Evolutionary conservation across 2,329 filamentous ascomycete genomes (phyloP).

Genomic region (Beauveria scarabaeidicola): DNA sequence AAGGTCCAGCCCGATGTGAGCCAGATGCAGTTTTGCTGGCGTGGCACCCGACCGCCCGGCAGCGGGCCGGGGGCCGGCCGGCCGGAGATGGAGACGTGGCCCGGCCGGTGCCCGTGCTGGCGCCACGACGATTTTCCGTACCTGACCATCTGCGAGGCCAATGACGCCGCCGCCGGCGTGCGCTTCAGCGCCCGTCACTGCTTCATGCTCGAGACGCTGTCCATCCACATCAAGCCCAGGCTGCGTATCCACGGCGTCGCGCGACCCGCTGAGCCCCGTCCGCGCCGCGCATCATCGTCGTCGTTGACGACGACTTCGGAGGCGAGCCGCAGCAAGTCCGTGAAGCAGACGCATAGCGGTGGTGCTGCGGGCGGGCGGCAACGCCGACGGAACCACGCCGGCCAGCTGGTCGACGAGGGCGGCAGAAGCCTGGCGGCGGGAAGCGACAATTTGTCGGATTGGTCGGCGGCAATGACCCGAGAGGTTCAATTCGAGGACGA

Average conservation of each 20-base stretch:
- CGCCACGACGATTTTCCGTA: constrained; percentile 46
- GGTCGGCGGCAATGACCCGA: not conserved
- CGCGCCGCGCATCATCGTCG: not conserved
- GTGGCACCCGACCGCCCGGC: constrained; percentile 3
- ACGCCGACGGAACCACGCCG: not conserved
- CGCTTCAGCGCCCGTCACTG: constrained; percentile 36
- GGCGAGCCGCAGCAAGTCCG: not conserved
- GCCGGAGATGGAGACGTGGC: constrained; percentile 11
- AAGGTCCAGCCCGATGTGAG: constrained; percentile 14
- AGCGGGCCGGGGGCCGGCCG: not conserved
- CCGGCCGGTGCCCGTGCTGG: constrained; percentile 39
- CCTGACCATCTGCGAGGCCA: constrained; percentile 37
- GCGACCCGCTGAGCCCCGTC: not conserved
- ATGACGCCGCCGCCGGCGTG: constrained; percentile 37
- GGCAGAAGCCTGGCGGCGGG: constrained; percentile 3
- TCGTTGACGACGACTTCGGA: not conserved
- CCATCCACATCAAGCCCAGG: constrained; percentile 32
- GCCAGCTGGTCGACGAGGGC: not conserved
- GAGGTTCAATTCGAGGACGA: constrained; percentile 35
- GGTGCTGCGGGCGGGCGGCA: not conserved
- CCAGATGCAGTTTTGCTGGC: constrained; percentile 36
- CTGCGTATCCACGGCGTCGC: constrained; percentile 25
- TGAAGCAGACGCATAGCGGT: not conserved
- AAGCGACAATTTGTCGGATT: not conserved
- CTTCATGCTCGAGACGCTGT: constrained; percentile 39